A percentile compares a stretch with the other conserved stretches of the same genome.
These are phyloP conservation scores for Yarrowia keelungensis DNA, from an alignment of 805 yeast genomes.

Conservation along the genomic window DNA sequence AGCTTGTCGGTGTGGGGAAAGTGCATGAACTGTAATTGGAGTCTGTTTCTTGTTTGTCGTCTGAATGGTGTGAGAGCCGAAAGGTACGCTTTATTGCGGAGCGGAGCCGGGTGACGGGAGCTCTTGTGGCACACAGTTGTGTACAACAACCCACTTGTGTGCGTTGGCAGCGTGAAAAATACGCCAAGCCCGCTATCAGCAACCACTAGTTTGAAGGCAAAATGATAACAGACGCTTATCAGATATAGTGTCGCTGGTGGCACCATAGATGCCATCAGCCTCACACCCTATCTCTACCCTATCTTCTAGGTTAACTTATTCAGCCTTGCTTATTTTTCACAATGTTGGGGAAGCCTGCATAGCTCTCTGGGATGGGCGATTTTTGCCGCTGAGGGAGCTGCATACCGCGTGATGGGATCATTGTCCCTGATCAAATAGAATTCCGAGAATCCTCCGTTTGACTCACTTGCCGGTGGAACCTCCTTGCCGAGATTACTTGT, in stretches of 20 bases:
- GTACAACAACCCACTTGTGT: background rate
- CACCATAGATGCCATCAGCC: slow-evolving; percentile 16
- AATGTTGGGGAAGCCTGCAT: slow-evolving; percentile 20
- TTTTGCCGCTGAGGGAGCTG: slow-evolving; percentile 9
- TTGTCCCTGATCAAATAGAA: background rate
- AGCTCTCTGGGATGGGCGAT: background rate
- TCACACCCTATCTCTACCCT: slow-evolving; percentile 21
- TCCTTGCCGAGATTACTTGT: background rate
- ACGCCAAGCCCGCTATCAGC: no score
- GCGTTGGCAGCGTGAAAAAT: background rate
- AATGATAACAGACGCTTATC: background rate
- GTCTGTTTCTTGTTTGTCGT: background rate
- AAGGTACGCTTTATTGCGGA: background rate
- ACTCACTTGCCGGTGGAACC: background rate
- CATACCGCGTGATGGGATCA: background rate
- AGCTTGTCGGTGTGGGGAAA: slow-evolving; percentile 22
- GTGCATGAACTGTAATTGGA: slow-evolving; percentile 1
- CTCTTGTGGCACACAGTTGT: background rate
- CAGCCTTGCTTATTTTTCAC: background rate
- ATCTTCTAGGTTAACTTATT: slow-evolving; percentile 11
- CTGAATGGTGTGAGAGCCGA: slow-evolving; percentile 7
- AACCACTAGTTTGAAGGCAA: background rate
- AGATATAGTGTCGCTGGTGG: no score
- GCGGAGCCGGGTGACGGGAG: slow-evolving; percentile 6
- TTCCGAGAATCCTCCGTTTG: slow-evolving; percentile 16